Evolutionary conservation across 2,329 filamentous ascomycete species (phyloP), one percentile per base, ranked within the genome.

Genomic region (Pseudogymnoascus sp.): DNA sequence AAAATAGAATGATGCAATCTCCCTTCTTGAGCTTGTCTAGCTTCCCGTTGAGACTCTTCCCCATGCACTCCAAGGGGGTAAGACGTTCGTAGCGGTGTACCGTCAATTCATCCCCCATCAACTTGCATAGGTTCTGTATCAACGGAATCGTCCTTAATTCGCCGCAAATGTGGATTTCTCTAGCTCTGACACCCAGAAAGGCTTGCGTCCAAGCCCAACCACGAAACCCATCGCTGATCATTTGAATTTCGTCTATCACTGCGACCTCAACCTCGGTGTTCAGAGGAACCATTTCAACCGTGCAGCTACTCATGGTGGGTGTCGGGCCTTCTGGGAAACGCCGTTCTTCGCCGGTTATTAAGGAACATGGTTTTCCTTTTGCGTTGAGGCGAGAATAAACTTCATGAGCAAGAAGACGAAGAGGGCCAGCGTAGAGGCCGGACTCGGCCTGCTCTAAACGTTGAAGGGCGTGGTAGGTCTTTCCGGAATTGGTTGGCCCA

Each of bases 231-330:
- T 92, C 87, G 14, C 85, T 87, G 68, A 99, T 91, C 94, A 99
- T 97, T 75, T 99, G 94, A 63, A 99, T 97, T 77, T 99, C 94
- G 72, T 99, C 94, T 66, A 99, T 93, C 68, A 99, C 93, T 1
- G 91, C 93, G 37, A 99, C 92, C 44, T 97, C 93, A 38, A 87
- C 78, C 18, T 73, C 69, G 18, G 72, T 65, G 65, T 62, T 71
- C 6, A 68, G 66, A 5, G 83, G 83, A 23, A 87, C 81, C 88
- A 99, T 99, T 74, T 99, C 94, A 2, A 99, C 94, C 0, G 94
- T 99, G 72, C 94, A 97, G 72, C 91, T 93, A 63, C 82, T 83
- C 71, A 96, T 87, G 65, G 80, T 81, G 3, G 76, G 75, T 61
- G 86, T 78, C 1, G 78, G 76, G 8, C 82, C 77, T 59, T 85